These are phyloP conservation scores for Colletotrichum sp. DNA, from an alignment of 2,329 filamentous ascomycete genomes.

Conservation along the genomic window DNA sequence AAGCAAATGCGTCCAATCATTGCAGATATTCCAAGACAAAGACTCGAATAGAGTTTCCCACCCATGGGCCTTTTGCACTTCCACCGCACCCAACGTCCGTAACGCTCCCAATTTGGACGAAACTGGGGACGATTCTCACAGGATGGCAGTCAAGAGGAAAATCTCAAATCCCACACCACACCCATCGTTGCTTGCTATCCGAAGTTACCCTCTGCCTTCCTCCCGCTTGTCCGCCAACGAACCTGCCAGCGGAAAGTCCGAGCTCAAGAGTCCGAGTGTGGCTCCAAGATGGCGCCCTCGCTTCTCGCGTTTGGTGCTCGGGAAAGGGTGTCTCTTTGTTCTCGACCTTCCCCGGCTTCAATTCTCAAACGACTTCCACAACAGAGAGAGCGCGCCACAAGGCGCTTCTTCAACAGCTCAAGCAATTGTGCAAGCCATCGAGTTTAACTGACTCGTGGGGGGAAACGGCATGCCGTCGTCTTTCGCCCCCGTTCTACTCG, in stretches of 20 bases:
- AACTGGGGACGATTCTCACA: not conserved
- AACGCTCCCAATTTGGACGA: not conserved
- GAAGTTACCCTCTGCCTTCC: not conserved
- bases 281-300: not conserved
- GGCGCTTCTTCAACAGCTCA: constrained; percentile 4
- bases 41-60: constrained; percentile 11
- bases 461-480: not conserved
- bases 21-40: not conserved
- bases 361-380: constrained; percentile 4
- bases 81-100: not conserved
- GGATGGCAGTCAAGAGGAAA: not conserved
- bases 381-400: not conserved
- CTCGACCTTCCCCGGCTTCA: not conserved
- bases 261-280: not conserved
- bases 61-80: not conserved
- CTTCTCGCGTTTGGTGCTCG: not conserved
- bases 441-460: not conserved
- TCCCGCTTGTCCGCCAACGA: not conserved
- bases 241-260: not conserved
- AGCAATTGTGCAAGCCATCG: not conserved
- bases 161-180: not conserved
- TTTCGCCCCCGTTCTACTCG: not conserved
- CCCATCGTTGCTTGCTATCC: not conserved
- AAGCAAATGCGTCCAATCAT: constrained; percentile 3
- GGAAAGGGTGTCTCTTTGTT: not conserved